Base-by-base conservation (phyloP, 2,329 filamentous ascomycete species). In the Plenodomus lindquistii region DNA sequence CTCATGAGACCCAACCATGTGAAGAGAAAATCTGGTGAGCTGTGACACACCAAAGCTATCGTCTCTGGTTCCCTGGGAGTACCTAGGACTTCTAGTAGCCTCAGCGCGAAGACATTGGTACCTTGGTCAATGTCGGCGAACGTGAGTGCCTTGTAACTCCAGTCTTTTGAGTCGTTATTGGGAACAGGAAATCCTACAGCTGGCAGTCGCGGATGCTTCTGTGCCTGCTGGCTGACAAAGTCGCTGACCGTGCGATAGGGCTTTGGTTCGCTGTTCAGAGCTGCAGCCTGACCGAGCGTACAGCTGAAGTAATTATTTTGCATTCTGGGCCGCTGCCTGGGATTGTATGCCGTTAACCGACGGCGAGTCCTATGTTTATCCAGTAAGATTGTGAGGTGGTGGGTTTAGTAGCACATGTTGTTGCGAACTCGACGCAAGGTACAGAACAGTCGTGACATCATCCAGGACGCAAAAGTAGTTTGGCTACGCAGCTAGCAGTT, bases 1-100 rank as follows among this genome's bases (percentile, higher is more conserved):
- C 77, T 73, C 63, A 85, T 81, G 35, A 87, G 69, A 0, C 77
- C 84, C 2, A 87, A 71, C 83, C 82, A 87, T 0, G 78, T 77
- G 42, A 85, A 75, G 0, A 86, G 69, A 45, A 87, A 85, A 9
- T 81, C 76, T 0, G 78, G 63, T 0, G 79, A 82, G 57, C 83
- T 87, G 0, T 78, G 74, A 48, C 79, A 81, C 0, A 87, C 64
- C 9, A 87, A 61, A 0, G 78, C 84, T 2, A 84, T 71, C 0
- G 76, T 75, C 22, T 66, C 50, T 16, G 59, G 48, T 20, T 22
- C 40, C 35, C 34, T 52, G 40, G 46, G 38, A 29, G 41, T 34
- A 21, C 48, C 53, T 37, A 70, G 48, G 4, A 4, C 27, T 34
- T 19, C 59, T 36, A 11, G 57, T 1, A 77, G 56, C 2, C 60